These are phyloP conservation scores for Phoenix dactylifera DNA, from an alignment of 176 grass and related monocot genomes.

Conservation along the genomic window DNA sequence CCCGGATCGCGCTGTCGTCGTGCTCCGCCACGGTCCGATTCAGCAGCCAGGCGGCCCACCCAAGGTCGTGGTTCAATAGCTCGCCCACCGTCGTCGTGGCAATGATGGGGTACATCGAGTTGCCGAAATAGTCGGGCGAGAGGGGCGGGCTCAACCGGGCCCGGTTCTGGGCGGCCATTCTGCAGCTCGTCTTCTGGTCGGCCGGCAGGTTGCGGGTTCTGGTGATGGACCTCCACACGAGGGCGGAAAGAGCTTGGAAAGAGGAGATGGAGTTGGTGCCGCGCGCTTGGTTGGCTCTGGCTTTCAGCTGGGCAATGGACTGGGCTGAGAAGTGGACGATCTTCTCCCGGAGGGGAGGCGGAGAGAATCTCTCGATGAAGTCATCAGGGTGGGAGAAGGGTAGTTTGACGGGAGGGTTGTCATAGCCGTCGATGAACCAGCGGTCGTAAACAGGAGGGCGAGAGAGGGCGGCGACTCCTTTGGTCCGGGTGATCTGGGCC, in stretches of 20 bases:
- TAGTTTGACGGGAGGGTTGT: conserved; percentile 24
- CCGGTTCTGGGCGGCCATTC: conserved; percentile 35
- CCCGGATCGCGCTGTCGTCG: conserved; percentile 40
- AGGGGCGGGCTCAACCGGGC: conserved; percentile 34
- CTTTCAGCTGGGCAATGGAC: conserved; percentile 36
- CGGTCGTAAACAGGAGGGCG: conserved; percentile 26
- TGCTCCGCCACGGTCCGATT: conserved; percentile 31
- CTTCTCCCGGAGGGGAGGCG: conserved; percentile 28
- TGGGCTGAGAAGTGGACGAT: conserved; percentile 53
- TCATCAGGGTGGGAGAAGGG: conserved; percentile 20
- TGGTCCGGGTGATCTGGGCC: conserved; percentile 33
- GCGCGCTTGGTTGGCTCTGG: conserved; percentile 25
- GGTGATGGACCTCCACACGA: conserved; percentile 56
- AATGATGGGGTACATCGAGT: conserved; percentile 16
- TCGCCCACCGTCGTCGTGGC: conserved; percentile 16
- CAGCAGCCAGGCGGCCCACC: conserved; percentile 38
- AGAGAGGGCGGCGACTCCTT: neutral
- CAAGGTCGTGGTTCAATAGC: conserved; percentile 38
- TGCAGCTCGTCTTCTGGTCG: conserved; percentile 30
- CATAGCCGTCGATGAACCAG: conserved; percentile 39
- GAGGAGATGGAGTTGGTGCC: conserved; percentile 19
- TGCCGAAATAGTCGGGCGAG: conserved; percentile 45
- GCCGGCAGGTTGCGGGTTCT: conserved; percentile 20
- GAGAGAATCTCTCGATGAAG: conserved; percentile 17
- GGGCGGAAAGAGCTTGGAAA: conserved; percentile 43